Evolutionary conservation across 768 basidiomycete genomes (phyloP).

Genomic region (Tulasnella sp.): DNA sequence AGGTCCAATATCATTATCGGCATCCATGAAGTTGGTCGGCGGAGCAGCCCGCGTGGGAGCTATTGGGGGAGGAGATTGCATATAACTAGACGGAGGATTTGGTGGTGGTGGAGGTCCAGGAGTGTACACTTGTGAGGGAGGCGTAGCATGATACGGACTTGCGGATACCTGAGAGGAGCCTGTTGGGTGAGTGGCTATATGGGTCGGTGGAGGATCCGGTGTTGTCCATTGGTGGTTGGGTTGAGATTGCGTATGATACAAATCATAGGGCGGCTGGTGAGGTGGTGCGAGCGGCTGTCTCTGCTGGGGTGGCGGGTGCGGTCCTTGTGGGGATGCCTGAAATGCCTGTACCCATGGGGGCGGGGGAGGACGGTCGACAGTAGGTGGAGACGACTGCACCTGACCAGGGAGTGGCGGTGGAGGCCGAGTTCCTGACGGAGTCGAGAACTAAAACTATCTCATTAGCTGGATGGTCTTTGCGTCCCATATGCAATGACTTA

Average conservation of each 20-base stretch:
- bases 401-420: conserved; percentile 11
- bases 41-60: conserved; percentile 7
- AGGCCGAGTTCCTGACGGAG: background rate
- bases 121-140: conserved; percentile 9
- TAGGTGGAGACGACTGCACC: conserved; percentile 23
- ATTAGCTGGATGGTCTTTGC: no score
- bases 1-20: background rate
- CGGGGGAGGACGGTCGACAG: conserved; percentile 23
- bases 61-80: conserved; percentile 10
- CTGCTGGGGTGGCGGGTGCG: conserved; percentile 21
- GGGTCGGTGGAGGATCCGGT: conserved; percentile 22
- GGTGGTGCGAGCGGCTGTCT: conserved; percentile 19
- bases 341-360: conserved; percentile 23
- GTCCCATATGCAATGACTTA: no score
- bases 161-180: conserved; percentile 12
- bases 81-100: background rate
- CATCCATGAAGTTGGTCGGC: background rate
- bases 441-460: background rate
- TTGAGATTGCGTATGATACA: conserved; percentile 15
- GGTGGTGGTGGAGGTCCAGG: conserved; percentile 10
- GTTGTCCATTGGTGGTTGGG: conserved; percentile 16
- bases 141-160: conserved; percentile 3
- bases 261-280: conserved; percentile 21
- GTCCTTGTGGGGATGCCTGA: conserved; percentile 26
- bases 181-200: conserved; percentile 19